Conservation (phyloP, 495 filamentous ascomycete genomes). For the Trichoderma virens region DNA sequence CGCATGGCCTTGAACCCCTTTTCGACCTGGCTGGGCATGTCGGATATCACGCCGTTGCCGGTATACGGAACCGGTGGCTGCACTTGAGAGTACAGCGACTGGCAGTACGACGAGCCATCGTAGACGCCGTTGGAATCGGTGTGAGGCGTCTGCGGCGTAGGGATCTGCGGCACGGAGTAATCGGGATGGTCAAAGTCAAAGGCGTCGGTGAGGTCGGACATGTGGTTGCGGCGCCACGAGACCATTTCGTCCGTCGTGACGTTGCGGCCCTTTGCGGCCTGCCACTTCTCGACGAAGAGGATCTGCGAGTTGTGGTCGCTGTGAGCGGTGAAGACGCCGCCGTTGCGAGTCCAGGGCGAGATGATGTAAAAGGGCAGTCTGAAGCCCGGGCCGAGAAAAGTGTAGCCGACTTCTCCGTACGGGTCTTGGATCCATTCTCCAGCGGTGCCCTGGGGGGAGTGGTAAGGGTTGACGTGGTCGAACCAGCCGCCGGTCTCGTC, state of each 20-base stretch:
- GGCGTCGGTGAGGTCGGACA: slow-evolving; percentile 47
- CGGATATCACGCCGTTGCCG: slow-evolving; percentile 13
- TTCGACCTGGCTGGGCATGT: slow-evolving; percentile 24
- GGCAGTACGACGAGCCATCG: slow-evolving; percentile 37
- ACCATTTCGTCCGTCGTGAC: slow-evolving; percentile 43
- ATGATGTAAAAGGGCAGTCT: slow-evolving; percentile 50
- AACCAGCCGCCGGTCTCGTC: slow-evolving; percentile 51
- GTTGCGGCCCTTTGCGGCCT: slow-evolving; percentile 40
- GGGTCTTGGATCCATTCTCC: slow-evolving; percentile 52
- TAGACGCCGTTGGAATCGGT: slow-evolving; percentile 27
- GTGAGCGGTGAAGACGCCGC: slow-evolving; percentile 48
- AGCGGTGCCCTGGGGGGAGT: slow-evolving; percentile 40
- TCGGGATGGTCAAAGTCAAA: slow-evolving; percentile 47
- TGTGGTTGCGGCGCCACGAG: slow-evolving; percentile 44
- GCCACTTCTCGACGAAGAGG: slow-evolving; percentile 47
- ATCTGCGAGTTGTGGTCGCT: slow-evolving; percentile 53
- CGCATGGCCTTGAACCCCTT: slow-evolving; percentile 46
- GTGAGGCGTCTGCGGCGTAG: slow-evolving; percentile 22
- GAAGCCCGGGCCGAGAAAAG: slow-evolving; percentile 46
- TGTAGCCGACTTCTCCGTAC: slow-evolving; percentile 35
- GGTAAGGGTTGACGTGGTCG: slow-evolving; percentile 48
- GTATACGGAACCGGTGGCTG: slow-evolving; percentile 44
- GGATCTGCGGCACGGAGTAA: slow-evolving; percentile 33
- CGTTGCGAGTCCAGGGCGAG: slow-evolving; percentile 50
- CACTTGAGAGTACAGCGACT: slow-evolving; percentile 25